A percentile compares a stretch with the other conserved stretches of the same genome.
Evolutionary conservation across 208 protist species (phyloP).

Genomic region (Acanthamoeba polyphaga): DNA sequence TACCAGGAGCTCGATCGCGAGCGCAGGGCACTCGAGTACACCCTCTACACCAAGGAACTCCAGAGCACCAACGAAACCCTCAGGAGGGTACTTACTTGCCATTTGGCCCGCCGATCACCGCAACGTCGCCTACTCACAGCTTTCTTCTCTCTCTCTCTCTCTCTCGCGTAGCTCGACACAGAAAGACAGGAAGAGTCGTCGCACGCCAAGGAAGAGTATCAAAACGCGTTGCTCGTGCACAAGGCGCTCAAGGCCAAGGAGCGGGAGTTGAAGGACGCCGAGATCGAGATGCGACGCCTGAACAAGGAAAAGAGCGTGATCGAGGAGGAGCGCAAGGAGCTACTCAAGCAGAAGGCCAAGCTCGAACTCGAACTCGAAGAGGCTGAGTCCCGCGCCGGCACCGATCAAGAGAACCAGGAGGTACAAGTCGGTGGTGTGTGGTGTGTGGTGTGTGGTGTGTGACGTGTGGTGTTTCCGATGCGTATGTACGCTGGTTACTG

Average conservation of each 20-base stretch:
- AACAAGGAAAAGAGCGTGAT: slow-evolving; percentile 69
- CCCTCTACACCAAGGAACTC: slow-evolving; percentile 91
- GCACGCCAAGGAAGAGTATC: neutral
- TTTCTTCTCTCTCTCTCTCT: no score
- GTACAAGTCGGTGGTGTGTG: neutral
- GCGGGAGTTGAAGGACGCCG: slow-evolving; percentile 19
- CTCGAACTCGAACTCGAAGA: slow-evolving; percentile 75
- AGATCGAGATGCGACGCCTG: slow-evolving; percentile 60
- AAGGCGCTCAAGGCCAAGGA: slow-evolving; percentile 48
- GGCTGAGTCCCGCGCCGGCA: neutral
- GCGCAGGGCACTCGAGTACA: slow-evolving; percentile 94
- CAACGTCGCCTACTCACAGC: no score
- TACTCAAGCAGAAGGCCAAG: slow-evolving; percentile 70
- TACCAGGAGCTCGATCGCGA: slow-evolving; percentile 95
- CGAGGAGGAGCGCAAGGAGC: slow-evolving; percentile 71
- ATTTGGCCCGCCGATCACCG: neutral
- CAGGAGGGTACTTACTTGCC: neutral
- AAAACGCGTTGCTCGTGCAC: neutral
- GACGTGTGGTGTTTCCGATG: neutral
- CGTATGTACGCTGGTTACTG: neutral
- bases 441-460: neutral
- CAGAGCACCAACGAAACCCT: slow-evolving; percentile 4
- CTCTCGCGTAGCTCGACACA: neutral
- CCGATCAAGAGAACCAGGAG: slow-evolving; percentile 48
- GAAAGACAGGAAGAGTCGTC: neutral